Base-by-base conservation (phyloP, 345 rosid genomes). In the Cardamine resedifolia region DNA sequence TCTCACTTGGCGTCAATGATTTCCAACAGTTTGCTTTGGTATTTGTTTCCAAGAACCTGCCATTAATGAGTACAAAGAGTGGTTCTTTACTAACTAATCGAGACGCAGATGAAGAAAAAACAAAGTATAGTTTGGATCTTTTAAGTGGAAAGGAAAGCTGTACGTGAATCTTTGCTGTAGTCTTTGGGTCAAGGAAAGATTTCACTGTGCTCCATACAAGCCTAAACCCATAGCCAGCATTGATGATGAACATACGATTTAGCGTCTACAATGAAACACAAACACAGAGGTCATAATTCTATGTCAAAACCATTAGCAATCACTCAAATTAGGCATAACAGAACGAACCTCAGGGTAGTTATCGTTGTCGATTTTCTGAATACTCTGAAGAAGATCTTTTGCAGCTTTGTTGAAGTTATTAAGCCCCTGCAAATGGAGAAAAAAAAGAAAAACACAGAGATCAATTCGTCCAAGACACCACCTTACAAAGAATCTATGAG, bases 171-270 rank as follows among this genome's bases (percentile, higher is more conserved):
- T 94, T 94, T 48, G 96, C 87, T 38, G 96, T 86, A 33, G 98
- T 94, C 77, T 88, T 94, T 9, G 98, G 97, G 86, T 91, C 97
- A 51, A 93, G 81, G 84, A 93, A 93, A 63, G 82, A 71, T 78
- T 90, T 93, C 4, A 93, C 83, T 9, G 95, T 85, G 77, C 75
- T 91, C 98, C 98, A 94, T 76, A 91, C 47, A 28, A 88, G 73
- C 81, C 96, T 91, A 80, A 94, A 94, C 59, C 97, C 98, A 75
- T 86, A 80, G 64, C 98, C 98, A 77, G 98, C 89, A 69, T 94
- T 94, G 84, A 94, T 86, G 79, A 94, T 94, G 81, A 86, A 91
- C 98, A 94, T 94, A 82, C 92, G 97, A 79, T 83, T 84, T 55
- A 94, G 91, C 16, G 98, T 91, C 98, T 94, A 83, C 79, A 76